Percentiles rank a stretch among this genome's conserved stretches.
These are phyloP conservation scores for Monsonia emarginata DNA, from an alignment of 441 rosid species.

Conservation along the genomic window DNA sequence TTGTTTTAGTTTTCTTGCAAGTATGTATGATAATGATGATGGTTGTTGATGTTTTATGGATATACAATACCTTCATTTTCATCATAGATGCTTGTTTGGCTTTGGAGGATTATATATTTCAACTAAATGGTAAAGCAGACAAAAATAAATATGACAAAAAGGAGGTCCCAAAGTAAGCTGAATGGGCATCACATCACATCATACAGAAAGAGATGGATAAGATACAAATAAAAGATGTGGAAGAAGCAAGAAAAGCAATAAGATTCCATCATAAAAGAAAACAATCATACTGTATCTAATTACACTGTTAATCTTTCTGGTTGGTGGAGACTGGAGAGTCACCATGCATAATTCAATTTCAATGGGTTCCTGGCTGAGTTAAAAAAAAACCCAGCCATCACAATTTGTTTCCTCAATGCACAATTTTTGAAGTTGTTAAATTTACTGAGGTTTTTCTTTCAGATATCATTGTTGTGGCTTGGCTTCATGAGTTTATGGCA, in stretches of 20 bases:
- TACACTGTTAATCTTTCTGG: neutral
- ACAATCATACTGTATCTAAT: neutral
- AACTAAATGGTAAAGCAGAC: neutral
- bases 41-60: slow-evolving; percentile 21
- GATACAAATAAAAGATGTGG: neutral
- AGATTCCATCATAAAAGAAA: slow-evolving; percentile 15
- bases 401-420: neutral
- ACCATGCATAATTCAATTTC: no score
- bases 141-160: neutral
- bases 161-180: neutral
- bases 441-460: neutral
- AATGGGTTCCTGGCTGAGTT: neutral
- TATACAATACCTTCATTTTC: neutral
- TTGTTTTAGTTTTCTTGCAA: slow-evolving; percentile 17
- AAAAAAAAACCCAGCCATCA: neutral
- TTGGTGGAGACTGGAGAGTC: neutral
- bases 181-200: neutral
- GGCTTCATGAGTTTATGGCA: neutral
- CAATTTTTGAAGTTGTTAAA: no score
- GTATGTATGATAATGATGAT: slow-evolving; percentile 21
- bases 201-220: neutral
- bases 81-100: slow-evolving; percentile 8
- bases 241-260: slow-evolving; percentile 5
- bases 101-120: neutral
- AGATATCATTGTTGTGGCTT: neutral